These are phyloP conservation scores for Silene coronaria DNA, from an alignment of 179 eudicot genomes.

Conservation along the genomic window DNA sequence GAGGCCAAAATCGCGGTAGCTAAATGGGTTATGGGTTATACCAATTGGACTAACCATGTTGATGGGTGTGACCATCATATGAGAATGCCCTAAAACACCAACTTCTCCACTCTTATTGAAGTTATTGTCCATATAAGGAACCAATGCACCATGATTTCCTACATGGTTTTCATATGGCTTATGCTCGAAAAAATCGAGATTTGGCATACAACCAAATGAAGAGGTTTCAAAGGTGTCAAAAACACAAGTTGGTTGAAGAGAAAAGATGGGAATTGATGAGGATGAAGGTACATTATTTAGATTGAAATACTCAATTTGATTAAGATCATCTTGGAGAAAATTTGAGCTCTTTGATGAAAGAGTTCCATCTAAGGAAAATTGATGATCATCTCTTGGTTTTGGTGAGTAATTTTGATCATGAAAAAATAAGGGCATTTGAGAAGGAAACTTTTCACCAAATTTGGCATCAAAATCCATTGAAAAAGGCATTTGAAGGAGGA, in stretches of 20 bases:
- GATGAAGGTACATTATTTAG: slow-evolving; percentile 25
- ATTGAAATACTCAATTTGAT: slow-evolving; percentile 39
- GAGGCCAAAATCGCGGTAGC: slow-evolving; percentile 30
- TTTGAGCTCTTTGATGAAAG: slow-evolving; percentile 27
- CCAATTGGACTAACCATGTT: slow-evolving; percentile 20
- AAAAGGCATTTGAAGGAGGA: not conserved
- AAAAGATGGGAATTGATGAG: slow-evolving; percentile 23
- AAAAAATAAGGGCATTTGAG: slow-evolving; percentile 17
- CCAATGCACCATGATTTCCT: slow-evolving; percentile 20
- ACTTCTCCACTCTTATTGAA: slow-evolving; percentile 22
- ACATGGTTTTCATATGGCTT: slow-evolving; percentile 35
- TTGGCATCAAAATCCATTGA: slow-evolving; percentile 44
- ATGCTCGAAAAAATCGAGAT: slow-evolving; percentile 33
- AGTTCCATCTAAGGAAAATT: slow-evolving; percentile 25
- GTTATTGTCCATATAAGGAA: slow-evolving; percentile 26
- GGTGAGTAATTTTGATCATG: slow-evolving; percentile 26
- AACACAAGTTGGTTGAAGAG: slow-evolving; percentile 19
- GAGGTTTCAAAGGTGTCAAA: slow-evolving; percentile 40
- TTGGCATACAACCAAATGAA: slow-evolving; percentile 17
- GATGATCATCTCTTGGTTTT: slow-evolving; percentile 25
- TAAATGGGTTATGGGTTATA: slow-evolving; percentile 13
- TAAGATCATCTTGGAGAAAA: slow-evolving; percentile 41
- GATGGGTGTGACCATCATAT: slow-evolving; percentile 22
- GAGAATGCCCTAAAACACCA: slow-evolving; percentile 23
- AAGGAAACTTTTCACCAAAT: slow-evolving; percentile 30